Base-by-base conservation (phyloP, 2,329 filamentous ascomycete genomes). In the Lasiodiplodia sp. region DNA sequence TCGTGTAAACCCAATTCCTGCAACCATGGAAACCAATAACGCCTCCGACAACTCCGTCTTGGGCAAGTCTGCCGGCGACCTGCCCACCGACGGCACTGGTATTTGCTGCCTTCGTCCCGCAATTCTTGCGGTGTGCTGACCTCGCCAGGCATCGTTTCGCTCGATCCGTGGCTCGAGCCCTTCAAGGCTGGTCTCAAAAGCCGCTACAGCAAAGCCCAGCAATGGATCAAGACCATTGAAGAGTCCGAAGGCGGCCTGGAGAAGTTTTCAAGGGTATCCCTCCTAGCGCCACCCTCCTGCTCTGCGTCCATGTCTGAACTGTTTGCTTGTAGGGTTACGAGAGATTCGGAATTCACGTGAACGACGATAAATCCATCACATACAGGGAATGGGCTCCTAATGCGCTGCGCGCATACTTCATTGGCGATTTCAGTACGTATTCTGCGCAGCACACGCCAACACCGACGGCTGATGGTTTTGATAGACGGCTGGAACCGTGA, bases 371-470 rank as follows among this genome's bases (percentile, higher is more conserved):
- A 79, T 94, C 94, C 79, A 93, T 99, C 72, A 85, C 87, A 69
- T 99, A 99, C 81, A 88, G 93, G 73, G 96, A 99, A 86, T 99
- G 96, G 96, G 96, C 96, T 0, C 94, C 96, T 31, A 96, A 94
- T 83, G 95, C 94, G 66, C 85, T 88, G 51, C 86, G 92, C 76
- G 96, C 96, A 62, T 94, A 90, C 78, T 87, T 99, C 65, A 91
- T 97, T 74, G 96, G 96, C 70, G 96, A 98, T 74, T 99, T 98
- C 85, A 99, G 92, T 94, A 84, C 73, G 90, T 78, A 68, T 49
- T 25, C 23, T 53, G 21, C 1, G 53, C 23, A 11, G 25, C 34
- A n/a, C 66, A 16, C 1, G 60, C 47, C 40, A 37, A 28, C 37
- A 16, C 11, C 21, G 14, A 6, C 11, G 5, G 52, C 62, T 70